Conservation (phyloP, 768 basidiomycete species). For the Naganishia friedmannii region DNA sequence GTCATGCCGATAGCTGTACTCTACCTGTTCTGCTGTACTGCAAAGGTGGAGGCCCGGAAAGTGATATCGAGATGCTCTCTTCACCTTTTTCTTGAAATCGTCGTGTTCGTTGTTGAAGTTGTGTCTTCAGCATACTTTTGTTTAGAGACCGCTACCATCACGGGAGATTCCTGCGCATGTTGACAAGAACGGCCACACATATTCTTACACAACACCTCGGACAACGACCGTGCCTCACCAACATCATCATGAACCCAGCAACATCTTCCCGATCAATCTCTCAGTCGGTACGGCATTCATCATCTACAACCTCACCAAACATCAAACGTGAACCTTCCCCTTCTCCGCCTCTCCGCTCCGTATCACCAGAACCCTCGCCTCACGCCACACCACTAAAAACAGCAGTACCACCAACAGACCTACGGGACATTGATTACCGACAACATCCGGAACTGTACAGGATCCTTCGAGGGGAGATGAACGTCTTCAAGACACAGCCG, state of each 20-base stretch:
- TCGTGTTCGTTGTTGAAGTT: too few relatives aligned
- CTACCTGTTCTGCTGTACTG: too few relatives aligned
- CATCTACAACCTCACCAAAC: neutral
- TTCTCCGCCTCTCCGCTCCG: neutral
- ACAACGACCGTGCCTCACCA: too few relatives aligned
- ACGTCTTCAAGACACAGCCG: constrained; percentile 49
- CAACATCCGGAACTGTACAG: constrained; percentile 25
- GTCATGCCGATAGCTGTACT: too few relatives aligned
- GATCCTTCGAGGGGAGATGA: constrained; percentile 44
- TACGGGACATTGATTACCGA: constrained; percentile 6
- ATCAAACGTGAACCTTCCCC: neutral
- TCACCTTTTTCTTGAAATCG: too few relatives aligned
- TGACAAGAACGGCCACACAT: too few relatives aligned
- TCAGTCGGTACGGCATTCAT: neutral
- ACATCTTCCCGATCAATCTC: neutral
- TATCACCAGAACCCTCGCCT: neutral
- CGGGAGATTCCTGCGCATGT: too few relatives aligned
- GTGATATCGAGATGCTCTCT: too few relatives aligned
- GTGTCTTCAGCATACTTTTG: too few relatives aligned
- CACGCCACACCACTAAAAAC: neutral
- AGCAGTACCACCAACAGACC: neutral
- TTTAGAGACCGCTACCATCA: too few relatives aligned
- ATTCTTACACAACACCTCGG: too few relatives aligned
- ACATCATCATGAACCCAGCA: neutral
- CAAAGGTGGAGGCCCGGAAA: too few relatives aligned